Base-by-base conservation (phyloP, 1,284 basidiomycete genomes). In the Fomitopsis palustris region DNA sequence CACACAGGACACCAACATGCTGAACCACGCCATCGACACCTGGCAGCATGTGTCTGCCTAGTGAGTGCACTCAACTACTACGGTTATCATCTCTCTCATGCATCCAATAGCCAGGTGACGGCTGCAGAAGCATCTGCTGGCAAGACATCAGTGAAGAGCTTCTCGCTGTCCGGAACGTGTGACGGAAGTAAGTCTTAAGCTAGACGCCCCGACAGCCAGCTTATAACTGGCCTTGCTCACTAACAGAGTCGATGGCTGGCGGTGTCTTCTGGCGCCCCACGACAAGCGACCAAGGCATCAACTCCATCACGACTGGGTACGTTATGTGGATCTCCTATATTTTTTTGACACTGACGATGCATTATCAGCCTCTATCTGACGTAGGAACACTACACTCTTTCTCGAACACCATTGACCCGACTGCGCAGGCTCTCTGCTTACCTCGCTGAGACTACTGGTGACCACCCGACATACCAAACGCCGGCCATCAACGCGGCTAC, bases 241-340 rank as follows among this genome's bases (percentile, higher is more conserved):
- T n/a, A 6, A 25, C 5, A 52, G 64, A 77, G 79, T 41, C 47
- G 9, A 55, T 57, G 27, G 58, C 54, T 1, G 58, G 58, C 27
- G 58, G 45, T 27, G 80, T 83, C 19, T 83, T 82, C 64, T 82
- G 81, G 81, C 72, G 78, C 21, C 77, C 79, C 4, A 76, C 74
- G 0, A 55, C 65, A 1, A 70, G 75, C 55, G 77, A 80, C 58
- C 68, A 72, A 41, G 57, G 62, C 9, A 71, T 81, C 54, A 81
- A 81, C 59, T 80, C 79, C 7, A 75, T 81, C 37, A 81, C 78
- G 2, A 82, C 81, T 23, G 78, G 80, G 80, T 81, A 63, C 63
- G 72, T 54, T 81, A 63, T 62, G 72, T 54, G 3, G 27, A 21
- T 29, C 9, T 1, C 25, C 7, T 31, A 8, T 12, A 5, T 10